Base-by-base conservation (phyloP, 108 stramenopile genomes). In the Nitzschia putrida region DNA sequence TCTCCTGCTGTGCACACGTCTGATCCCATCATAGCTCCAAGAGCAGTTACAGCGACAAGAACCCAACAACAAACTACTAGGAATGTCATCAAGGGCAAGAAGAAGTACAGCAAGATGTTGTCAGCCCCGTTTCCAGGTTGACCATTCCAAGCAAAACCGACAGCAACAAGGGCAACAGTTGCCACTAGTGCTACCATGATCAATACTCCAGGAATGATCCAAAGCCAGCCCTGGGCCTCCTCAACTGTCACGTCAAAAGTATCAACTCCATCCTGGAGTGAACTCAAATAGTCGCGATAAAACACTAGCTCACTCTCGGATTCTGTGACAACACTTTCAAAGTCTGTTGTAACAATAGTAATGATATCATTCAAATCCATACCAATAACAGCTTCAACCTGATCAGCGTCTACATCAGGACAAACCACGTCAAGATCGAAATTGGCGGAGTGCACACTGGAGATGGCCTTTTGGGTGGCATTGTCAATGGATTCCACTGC, bases 81-180 rank as follows among this genome's bases (percentile, higher is more conserved):
- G 42, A 72, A 13, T 7, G 79, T 59, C 23, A 85, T 50, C 7
- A 72, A 20, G n/a, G 84, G 84, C 51, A 85, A 69, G 23, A 80
- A 58, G 22, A 69, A 13, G 29, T 81, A 81, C 0, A 80, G 69
- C 71, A 85, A 59, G 47, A n/a, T 12, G 12, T 43, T 51, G 39
- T 80, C 74, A 11, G 79, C 52, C 5, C 61, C 37, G n/a, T 25
- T 14, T 20, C 68, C 69, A 43, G 76, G 69, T 38, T 76, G 49
- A 7, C 53, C 64, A 37, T 61, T 81, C 84, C 77, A 78, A 5
- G 78, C 76, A 4, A 79, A 42, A 12, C 72, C 23, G 0, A 78
- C 77, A 21, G 64, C 77, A 57, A 75, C 29, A 42, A 76, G 57
- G 0, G 73, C 60, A n/a, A 73, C 39, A 20, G 61, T 51, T 53